Base-by-base conservation (phyloP, 805 yeast genomes). In the Kuraishia borneana region DNA sequence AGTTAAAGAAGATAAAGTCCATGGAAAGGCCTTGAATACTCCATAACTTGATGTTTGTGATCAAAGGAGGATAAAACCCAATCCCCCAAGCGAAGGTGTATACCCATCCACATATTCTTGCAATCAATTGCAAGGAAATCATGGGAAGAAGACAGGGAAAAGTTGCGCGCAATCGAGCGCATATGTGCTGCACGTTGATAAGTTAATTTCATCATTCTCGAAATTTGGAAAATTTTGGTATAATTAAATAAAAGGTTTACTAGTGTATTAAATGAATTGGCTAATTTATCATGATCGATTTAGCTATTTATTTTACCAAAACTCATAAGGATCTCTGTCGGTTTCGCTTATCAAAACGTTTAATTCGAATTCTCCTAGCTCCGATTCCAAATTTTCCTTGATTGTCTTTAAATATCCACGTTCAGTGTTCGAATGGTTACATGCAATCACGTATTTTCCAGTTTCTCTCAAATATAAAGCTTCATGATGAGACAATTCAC, bases 401-500 rank as follows among this genome's bases (percentile, higher is more conserved):
- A 83, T 61, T 1, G 58, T 65, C 18, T 48, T 43, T 41, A 92
- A 60, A 49, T 77, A 92, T 0, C 94, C 95, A 37, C 98, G 65
- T 56, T 92, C 98, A 0, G 96, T 84, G 52, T 89, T 89, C 14
- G 94, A 72, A 49, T 92, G 98, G 47, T 89, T 89, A 46, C 94
- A 82, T 3, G 75, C 71, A 31, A 92, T 64, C 3, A 87, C 84
- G 7, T 74, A 62, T 13, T 73, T 63, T 0, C 95, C 95, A 12
- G 60, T 46, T 45, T 89, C 97, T 32, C 67, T 73, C 42, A 78
- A 64, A 37, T 56, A 70, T 26, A 92, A 65, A 7, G 82, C 80
- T 53, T 92, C 96, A 50, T 92, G 99, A 48, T 92, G 99, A 18
- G 95, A 79, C 43, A 92, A 58, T 51, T 92, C 99, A 2, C 99